Conservation (phyloP, 371 early-diverging fungal genomes). For the Mucor lusitanicus region DNA sequence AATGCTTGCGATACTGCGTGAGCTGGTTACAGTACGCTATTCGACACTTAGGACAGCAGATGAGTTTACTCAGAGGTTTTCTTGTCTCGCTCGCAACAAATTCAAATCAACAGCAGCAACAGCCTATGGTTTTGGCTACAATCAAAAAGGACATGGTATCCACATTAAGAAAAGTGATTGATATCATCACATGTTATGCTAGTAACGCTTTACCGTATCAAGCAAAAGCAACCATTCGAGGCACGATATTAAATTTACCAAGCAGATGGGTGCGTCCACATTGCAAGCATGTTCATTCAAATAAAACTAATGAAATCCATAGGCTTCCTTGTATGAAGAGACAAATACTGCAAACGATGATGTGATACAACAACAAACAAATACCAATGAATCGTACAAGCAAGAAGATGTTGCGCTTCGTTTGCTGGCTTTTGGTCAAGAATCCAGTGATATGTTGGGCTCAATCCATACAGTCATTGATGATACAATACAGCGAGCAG, state of each 20-base stretch:
- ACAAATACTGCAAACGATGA: neutral
- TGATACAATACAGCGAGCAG: slow-evolving; percentile 79
- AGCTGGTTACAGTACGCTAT: slow-evolving; percentile 87
- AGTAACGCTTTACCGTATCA: slow-evolving; percentile 81
- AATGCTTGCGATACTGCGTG: slow-evolving; percentile 74
- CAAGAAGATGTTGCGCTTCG: slow-evolving; percentile 35
- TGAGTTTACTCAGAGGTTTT: slow-evolving; percentile 64
- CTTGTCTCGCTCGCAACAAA: slow-evolving; percentile 57
- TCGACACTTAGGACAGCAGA: slow-evolving; percentile 76
- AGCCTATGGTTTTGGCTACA: slow-evolving; percentile 45
- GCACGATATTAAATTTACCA: slow-evolving; percentile 83
- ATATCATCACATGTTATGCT: slow-evolving; percentile 84
- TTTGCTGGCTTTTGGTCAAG: slow-evolving; percentile 71
- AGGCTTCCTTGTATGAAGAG: slow-evolving; percentile 32
- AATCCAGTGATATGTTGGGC: slow-evolving; percentile 79
- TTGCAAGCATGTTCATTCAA: too few species aligned
- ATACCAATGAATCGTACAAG: neutral
- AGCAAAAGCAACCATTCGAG: slow-evolving; percentile 76
- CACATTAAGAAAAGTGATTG: slow-evolving; percentile 84
- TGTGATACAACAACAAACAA: slow-evolving; percentile 14
- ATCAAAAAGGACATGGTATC: slow-evolving; percentile 82
- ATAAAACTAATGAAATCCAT: neutral
- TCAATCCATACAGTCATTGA: slow-evolving; percentile 74
- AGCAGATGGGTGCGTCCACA: slow-evolving; percentile 63
- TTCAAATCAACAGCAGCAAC: slow-evolving; percentile 3